Evolutionary conservation across 164 flowering plant species (phyloP).

Genomic region (Kingdonia uniflora): DNA sequence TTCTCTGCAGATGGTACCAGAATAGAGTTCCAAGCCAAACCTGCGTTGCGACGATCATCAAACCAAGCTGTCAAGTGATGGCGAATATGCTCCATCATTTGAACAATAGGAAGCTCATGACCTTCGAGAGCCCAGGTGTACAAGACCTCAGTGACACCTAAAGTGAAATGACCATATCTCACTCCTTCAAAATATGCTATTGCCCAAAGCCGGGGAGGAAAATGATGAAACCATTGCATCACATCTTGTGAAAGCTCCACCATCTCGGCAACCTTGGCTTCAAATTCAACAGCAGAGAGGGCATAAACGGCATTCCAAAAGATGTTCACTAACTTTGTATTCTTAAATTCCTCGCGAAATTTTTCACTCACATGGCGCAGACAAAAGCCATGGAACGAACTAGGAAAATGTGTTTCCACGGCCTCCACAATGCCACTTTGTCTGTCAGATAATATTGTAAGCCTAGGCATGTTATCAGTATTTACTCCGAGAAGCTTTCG

Average conservation of each 20-base stretch:
- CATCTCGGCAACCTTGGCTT: conserved; percentile 78
- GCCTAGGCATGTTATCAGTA: conserved; percentile 54
- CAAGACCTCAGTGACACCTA: conserved; percentile 54
- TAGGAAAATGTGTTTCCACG: conserved; percentile 51
- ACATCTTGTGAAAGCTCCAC: conserved; percentile 69
- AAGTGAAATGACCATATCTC: conserved; percentile 82
- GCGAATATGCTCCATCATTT: conserved; percentile 56
- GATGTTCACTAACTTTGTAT: conserved; percentile 57
- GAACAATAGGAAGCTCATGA: conserved; percentile 54
- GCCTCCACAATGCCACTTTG: conserved; percentile 41
- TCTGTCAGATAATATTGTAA: conserved; percentile 45
- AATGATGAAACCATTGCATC: conserved; percentile 61
- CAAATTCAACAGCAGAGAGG: conserved; percentile 77
- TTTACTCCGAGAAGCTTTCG: conserved; percentile 85
- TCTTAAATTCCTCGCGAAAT: conserved; percentile 53
- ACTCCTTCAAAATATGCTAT: conserved; percentile 93
- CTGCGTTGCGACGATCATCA: conserved; percentile 27
- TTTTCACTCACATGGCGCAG: conserved; percentile 45
- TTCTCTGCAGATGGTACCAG: conserved; percentile 57
- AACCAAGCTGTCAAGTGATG: conserved; percentile 39
- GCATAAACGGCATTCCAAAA: conserved; percentile 99
- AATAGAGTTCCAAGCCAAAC: conserved; percentile 34
- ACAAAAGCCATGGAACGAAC: conserved; percentile 50
- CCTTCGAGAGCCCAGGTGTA: conserved; percentile 50
- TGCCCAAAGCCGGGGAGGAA: conserved; percentile 88